phyloP scores from a whole-genome alignment of 352 stramenopile genomes.

The Phytophthora pini region DNA sequence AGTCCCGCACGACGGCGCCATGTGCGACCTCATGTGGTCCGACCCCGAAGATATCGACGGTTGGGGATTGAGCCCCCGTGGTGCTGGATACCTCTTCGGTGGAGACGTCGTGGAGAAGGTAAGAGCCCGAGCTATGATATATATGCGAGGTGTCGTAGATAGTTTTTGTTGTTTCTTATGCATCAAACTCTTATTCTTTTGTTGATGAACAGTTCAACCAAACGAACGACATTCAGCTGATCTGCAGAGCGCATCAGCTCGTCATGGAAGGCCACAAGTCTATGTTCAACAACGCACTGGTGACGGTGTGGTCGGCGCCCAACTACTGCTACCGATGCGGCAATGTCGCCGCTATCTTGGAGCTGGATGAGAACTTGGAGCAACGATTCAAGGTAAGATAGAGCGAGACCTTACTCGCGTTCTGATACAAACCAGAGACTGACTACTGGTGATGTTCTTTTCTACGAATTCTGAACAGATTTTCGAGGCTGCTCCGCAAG shows the following conservation, averaged over 20 bases:
- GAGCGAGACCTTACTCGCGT: neutral
- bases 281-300: constrained; percentile 98
- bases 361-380: constrained; percentile 97
- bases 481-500: constrained; percentile 98
- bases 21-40: constrained; percentile 98
- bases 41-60: constrained; percentile 97
- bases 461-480: constrained; percentile 72
- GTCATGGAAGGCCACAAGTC: constrained; percentile 92
- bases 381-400: constrained; percentile 83
- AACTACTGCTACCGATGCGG: constrained; percentile 99
- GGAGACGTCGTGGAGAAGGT: constrained; percentile 97
- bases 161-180: neutral
- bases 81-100: constrained; percentile 98
- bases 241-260: constrained; percentile 98
- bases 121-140: neutral
- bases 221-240: constrained; percentile 97
- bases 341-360: constrained; percentile 98
- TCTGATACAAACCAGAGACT: constrained; percentile 16
- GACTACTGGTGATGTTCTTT: constrained; percentile 19
- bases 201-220: constrained; percentile 93
- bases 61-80: constrained; percentile 97
- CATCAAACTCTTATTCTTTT: constrained; percentile 5
- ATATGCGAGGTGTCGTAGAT: too few relatives aligned
- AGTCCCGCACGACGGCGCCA: constrained; percentile 98
- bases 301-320: constrained; percentile 99